Percentiles rank a stretch among this genome's conserved stretches.
Evolutionary conservation across 139 green algal species (phyloP).

Genomic region (Ettlia oleoabundans): DNA sequence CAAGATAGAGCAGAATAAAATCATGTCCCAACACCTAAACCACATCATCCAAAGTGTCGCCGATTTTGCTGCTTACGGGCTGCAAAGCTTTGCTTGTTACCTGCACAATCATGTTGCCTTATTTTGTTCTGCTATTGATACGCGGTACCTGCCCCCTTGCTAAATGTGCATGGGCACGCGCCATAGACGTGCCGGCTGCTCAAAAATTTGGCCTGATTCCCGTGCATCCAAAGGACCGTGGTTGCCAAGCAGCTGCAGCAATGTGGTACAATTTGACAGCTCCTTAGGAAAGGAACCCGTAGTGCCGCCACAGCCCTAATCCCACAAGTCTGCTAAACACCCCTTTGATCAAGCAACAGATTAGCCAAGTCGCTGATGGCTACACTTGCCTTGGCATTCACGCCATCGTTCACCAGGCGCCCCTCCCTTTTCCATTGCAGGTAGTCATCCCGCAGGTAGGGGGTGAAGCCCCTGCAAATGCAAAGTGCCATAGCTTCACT

Average conservation of each 20-base stretch:
- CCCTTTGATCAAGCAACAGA: background rate
- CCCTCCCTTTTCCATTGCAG: constrained; percentile 92
- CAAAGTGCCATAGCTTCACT: background rate
- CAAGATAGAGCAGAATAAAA: too few species aligned
- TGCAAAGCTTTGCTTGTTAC: too few species aligned
- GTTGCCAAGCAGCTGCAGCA: constrained; percentile 57
- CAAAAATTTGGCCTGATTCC: constrained; percentile 40
- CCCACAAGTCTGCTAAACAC: background rate
- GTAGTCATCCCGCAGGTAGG: constrained; percentile 90
- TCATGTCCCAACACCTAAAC: too few species aligned
- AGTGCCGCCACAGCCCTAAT: background rate
- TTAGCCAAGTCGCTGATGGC: background rate
- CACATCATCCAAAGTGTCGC: too few species aligned
- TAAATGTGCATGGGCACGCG: constrained; percentile 31
- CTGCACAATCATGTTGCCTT: too few species aligned
- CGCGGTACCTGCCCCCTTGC: too few species aligned
- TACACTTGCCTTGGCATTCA: constrained; percentile 78
- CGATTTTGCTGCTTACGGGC: too few species aligned
- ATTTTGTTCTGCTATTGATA: too few species aligned
- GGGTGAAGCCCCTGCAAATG: constrained; percentile 93
- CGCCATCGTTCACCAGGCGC: constrained; percentile 86
- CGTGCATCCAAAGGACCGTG: constrained; percentile 75
- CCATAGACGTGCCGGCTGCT: constrained; percentile 22
- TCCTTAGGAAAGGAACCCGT: background rate
- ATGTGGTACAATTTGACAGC: background rate